phyloP scores from a whole-genome alignment of 139 green algal genomes.

The Pleodorina starrii region DNA sequence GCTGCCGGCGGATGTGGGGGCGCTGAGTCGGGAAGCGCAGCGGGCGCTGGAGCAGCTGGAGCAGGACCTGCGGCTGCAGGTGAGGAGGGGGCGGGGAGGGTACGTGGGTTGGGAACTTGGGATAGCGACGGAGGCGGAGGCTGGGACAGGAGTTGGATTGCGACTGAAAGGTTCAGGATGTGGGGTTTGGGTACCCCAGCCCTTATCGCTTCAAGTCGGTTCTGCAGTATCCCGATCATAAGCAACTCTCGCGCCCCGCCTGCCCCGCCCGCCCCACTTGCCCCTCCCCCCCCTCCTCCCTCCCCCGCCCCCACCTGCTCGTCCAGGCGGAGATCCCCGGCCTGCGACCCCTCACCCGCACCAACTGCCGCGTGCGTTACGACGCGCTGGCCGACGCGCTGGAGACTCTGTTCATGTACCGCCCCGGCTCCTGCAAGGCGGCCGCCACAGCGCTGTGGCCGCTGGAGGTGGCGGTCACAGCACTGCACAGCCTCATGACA shows the following conservation, averaged over 20 bases:
- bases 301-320: not conserved
- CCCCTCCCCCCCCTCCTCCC: not conserved
- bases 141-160: too few species aligned
- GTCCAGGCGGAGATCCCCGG: slow-evolving; percentile 47
- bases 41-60: slow-evolving; percentile 5
- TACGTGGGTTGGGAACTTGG: not conserved
- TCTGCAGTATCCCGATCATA: too few species aligned
- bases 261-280: too few species aligned
- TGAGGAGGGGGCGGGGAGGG: not conserved
- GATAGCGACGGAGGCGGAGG: too few species aligned
- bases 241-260: too few species aligned
- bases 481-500: not conserved
- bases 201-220: too few species aligned
- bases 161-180: too few species aligned
- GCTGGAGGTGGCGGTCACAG: slow-evolving; percentile 32
- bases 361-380: slow-evolving; percentile 43
- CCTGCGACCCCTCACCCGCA: slow-evolving; percentile 18
- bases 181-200: too few species aligned
- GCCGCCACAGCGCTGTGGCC: slow-evolving; percentile 29
- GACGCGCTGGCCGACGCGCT: slow-evolving; percentile 35
- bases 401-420: slow-evolving; percentile 46
- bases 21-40: slow-evolving; percentile 18
- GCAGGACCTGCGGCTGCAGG: slow-evolving; percentile 51
- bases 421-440: slow-evolving; percentile 37
- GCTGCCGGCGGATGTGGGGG: not conserved